Base-by-base conservation (phyloP, 2,329 filamentous ascomycete species). In the Claviceps sp. region DNA sequence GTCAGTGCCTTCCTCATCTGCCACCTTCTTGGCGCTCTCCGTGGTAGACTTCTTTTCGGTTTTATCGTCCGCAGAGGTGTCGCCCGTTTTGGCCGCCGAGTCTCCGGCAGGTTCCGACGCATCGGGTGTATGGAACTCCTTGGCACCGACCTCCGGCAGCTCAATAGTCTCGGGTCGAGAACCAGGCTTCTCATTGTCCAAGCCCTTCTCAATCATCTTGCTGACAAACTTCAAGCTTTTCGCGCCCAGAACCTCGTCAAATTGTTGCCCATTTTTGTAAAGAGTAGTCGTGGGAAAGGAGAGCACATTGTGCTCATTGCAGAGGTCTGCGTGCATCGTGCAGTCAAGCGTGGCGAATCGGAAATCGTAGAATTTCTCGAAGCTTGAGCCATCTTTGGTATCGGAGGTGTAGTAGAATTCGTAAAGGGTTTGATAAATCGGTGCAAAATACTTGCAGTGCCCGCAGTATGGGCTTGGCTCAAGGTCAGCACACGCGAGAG, bases 401-500 rank as follows among this genome's bases (percentile, higher is more conserved):
- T 89, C 84, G 40, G 88, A 93, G 40, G 90, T 96, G 71, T 88
- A 73, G 72, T 96, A 98, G 68, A 84, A 96, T 71, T 98, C 93
- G 74, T 97, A 95, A 14, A 91, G 69, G 5, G 90, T 96, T 69
- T 97, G 89, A 75, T 82, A 96, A 49, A 81, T 84, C 7, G 93
- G 93, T 50, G 87, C 89, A 62, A 89, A 87, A 48, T 77, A 73
- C 65, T 77, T 77, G 71, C 90, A 96, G 67, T 95, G 89, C 47
- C 76, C 76, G 67, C 78, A 82, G 58, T 72, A 79, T 11, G 78
- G 78, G 60, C 78, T 81, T 54, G 7, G 34, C 3, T 61, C 13
- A 65, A 48, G 44, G 55, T 56, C 34, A 63, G 43, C 3, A 53
- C 2, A 53, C 60, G 52, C 64, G 65, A 49, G 41, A 49, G 52